These are phyloP conservation scores for Elsinoe ampelina DNA, from an alignment of 2,329 filamentous ascomycete genomes.

Conservation along the genomic window DNA sequence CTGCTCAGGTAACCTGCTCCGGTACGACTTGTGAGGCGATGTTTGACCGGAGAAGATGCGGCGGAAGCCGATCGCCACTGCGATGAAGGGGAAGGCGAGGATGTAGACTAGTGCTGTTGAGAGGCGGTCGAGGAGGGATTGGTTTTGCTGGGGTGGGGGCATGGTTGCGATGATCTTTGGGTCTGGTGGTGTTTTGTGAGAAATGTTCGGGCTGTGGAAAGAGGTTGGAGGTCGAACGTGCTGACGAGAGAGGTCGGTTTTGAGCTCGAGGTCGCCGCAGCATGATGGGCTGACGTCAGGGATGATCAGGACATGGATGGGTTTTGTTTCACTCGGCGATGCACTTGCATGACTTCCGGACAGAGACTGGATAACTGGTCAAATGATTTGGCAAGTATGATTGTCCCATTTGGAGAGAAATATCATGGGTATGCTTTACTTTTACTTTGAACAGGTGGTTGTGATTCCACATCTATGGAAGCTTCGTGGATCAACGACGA, in stretches of 20 bases:
- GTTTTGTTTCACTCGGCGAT: background rate
- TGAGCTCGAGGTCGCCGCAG: background rate
- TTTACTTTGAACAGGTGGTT: background rate
- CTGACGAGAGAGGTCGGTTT: no score
- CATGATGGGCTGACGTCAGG: background rate
- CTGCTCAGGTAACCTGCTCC: slow-evolving; percentile 16
- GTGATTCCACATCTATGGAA: background rate
- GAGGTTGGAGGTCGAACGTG: no score
- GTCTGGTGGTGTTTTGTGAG: background rate
- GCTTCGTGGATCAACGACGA: slow-evolving; percentile 1
- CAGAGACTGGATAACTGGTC: background rate
- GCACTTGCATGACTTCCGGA: background rate
- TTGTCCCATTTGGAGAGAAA: no score
- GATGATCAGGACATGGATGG: background rate
- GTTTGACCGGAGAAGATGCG: slow-evolving; percentile 14
- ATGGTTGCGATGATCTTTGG: background rate
- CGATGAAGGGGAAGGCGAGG: slow-evolving; percentile 19
- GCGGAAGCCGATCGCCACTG: slow-evolving; percentile 17
- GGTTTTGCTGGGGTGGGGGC: slow-evolving; percentile 1
- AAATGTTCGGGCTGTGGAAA: background rate
- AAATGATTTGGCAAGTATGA: background rate
- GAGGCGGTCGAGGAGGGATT: slow-evolving; percentile 17
- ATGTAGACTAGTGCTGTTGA: slow-evolving; percentile 18
- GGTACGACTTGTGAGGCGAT: slow-evolving; percentile 15
- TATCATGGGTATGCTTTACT: background rate